Evolutionary conservation across 1,284 basidiomycete species (phyloP), one percentile per base, ranked within the genome.

Genomic region (Neonothopanus nambi): DNA sequence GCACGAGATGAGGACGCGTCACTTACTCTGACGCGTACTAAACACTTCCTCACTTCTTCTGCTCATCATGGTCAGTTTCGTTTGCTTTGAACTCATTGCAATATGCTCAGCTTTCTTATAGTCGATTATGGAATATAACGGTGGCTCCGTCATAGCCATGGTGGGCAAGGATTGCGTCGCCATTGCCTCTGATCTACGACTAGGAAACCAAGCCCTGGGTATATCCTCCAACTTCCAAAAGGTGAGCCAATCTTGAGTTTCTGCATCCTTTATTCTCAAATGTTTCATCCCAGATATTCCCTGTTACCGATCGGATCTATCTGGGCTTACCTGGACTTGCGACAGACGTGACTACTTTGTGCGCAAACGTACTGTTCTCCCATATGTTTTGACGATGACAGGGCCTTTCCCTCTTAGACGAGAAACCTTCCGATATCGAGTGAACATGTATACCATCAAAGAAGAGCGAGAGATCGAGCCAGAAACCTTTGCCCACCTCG

Each of bases 391-490:
- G 20, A 38, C 33, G 49, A 56, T 57, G 62, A 21, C 9, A 11
- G 5, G 5, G 5, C 52, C 48, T 44, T 45, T 39, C 41, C 24
- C 17, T 17, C 49, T 15, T 60, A 95, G 93, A 61, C 87, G 85
- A 60, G 93, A 98, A 70, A 84, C 86, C 51, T 88, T 98, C 65
- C 86, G 97, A 53, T 97, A 92, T 75, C 83, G 95, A 57, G 89
- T 97, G 55, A 99, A 99, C 78, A 97, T 99, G 93, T 99, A 98
- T 77, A 92, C 93, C 46, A 98, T 99, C 84, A 99, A 99, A 76
- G 97, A 99, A 71, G 96, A 98, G 69, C 85, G 97, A 57, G 90
- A 95, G 65, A 98, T 99, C 66, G 89, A 95, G 63, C 97, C 97
- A 44, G 88, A 95, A 75, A 95, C 94, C 7, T 98, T 99, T 73